Evolutionary conservation across 2,329 filamentous ascomycete genomes (phyloP).

Genomic region (Xylariaceae sp.): DNA sequence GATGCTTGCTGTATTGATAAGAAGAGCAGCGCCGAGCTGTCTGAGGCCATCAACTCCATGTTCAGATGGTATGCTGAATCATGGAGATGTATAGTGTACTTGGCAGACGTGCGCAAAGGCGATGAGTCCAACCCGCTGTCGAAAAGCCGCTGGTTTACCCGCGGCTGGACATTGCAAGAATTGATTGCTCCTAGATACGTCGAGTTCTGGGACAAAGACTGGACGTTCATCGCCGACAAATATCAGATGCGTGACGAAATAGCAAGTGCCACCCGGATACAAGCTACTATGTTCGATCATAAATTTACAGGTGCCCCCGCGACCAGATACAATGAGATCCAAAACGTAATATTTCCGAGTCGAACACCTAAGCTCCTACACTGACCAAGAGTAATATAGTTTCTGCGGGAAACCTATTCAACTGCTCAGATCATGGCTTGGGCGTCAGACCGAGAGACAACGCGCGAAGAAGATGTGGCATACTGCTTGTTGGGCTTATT

Average conservation of each 20-base stretch:
- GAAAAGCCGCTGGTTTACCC: background rate
- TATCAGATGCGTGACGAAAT: too few relatives aligned
- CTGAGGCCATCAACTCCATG: background rate
- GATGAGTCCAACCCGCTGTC: background rate
- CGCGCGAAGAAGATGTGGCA: background rate
- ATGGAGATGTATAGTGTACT: background rate
- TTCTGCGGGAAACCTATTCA: too few relatives aligned
- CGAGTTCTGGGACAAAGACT: background rate
- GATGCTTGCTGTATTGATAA: slow-evolving; percentile 2
- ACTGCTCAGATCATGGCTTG: background rate
- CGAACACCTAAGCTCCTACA: too few relatives aligned
- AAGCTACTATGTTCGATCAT: too few relatives aligned
- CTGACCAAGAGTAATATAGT: too few relatives aligned
- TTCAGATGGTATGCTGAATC: background rate
- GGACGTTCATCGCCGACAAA: background rate
- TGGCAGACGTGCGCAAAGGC: background rate
- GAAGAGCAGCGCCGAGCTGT: background rate
- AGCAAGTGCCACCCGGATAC: too few relatives aligned
- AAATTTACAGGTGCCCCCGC: too few relatives aligned
- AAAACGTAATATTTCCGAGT: too few relatives aligned
- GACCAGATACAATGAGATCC: too few relatives aligned
- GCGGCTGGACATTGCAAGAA: slow-evolving; percentile 2
- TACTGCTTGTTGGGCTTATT: background rate
- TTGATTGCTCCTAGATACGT: background rate
- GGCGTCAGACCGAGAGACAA: background rate